phyloP scores from a whole-genome alignment of 2,329 filamentous ascomycete species.

The Fusarium decemcellulare region DNA sequence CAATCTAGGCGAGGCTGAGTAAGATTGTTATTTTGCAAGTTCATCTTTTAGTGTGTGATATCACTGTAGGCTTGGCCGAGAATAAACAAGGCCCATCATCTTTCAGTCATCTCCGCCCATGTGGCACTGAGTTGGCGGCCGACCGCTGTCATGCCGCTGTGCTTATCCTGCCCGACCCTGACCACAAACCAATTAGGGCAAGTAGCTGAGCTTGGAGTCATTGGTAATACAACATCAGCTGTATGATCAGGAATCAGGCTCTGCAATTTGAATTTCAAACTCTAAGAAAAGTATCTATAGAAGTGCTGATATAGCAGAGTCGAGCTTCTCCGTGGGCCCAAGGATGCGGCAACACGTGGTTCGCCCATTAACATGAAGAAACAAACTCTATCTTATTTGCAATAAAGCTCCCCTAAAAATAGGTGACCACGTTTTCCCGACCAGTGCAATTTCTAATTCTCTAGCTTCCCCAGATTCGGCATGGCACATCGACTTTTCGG shows the following conservation, averaged over 20 bases:
- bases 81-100: not conserved
- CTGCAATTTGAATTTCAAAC: not conserved
- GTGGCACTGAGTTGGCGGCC: not conserved
- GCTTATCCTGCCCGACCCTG: too few species aligned
- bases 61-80: not conserved
- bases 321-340: not conserved
- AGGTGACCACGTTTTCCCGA: not conserved
- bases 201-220: not conserved
- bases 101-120: not conserved
- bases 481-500: not conserved
- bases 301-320: slow-evolving; percentile 1
- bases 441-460: slow-evolving; percentile 18
- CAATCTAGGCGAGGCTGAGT: slow-evolving; percentile 17
- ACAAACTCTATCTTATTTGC: not conserved
- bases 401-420: slow-evolving; percentile 9
- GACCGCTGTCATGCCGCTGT: not conserved
- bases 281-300: not conserved
- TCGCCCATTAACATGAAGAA: not conserved
- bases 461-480: slow-evolving; percentile 1
- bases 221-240: not conserved
- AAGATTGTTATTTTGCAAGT: slow-evolving; percentile 6
- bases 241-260: not conserved
- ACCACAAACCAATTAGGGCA: not conserved
- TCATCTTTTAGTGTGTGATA: not conserved
- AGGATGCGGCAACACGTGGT: slow-evolving; percentile 2